Base-by-base conservation (phyloP, 441 rosid species). In the Capsella rubella region DNA sequence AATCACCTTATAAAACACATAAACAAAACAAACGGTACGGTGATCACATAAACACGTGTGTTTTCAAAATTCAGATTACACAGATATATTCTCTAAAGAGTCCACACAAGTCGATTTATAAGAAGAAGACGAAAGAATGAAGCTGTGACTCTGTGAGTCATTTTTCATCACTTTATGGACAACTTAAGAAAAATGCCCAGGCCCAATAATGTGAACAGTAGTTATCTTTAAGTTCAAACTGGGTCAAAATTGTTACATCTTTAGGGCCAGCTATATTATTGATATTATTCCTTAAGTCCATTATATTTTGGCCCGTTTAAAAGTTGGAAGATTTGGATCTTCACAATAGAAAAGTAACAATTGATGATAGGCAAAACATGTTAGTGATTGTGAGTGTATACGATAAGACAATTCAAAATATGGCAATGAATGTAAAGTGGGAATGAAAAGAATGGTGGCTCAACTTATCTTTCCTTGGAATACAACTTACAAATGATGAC, bases 401-500 rank as follows among this genome's bases (percentile, higher is more conserved):
- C 8, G 37, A 55, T 8, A 47, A 55, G 65, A 39, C 52, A 31
- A 32, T 31, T 53, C 63, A 61, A 68, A 67, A 43, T 27, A 25
- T 68, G 57, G 57, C 28, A 45, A 68, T 61, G 51, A 68, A 51
- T 52, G 40, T 27, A 67, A 68, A 53, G 69, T 68, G 15, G 46
- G 43, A 68, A 46, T 57, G 51, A 28, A 37, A 51, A 31, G 32
- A 67, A 60, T 75, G 79, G 64, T 66, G 3, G 64, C 58, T 61
- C 69, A 75, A 74, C 28, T 55, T 69, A 56, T 56, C 79, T 76
- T 76, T 62, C 52, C 79, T 76, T 76, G 3, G 52, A 76, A 69
- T 76, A 53, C 79, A 76, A 69, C 45, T 55, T 55, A 76, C 71
- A 69, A 75, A 76, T 76, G 75, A 76, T 76, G 65, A 53, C n/a